These are phyloP conservation scores for Solanum pennellii DNA, from an alignment of 257 asterid species.

Conservation along the genomic window DNA sequence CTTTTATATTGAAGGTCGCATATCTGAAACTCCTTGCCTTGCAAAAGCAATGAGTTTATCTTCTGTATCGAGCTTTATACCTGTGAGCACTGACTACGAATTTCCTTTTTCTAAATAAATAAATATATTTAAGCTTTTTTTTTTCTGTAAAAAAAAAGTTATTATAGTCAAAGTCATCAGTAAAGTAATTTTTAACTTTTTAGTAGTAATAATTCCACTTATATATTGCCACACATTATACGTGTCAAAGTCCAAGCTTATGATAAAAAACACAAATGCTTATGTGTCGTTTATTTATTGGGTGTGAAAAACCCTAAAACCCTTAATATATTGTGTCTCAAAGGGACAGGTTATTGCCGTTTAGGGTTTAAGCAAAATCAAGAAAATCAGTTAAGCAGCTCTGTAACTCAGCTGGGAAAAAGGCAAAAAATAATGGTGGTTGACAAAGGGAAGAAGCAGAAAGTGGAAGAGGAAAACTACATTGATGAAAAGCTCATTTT, in stretches of 20 bases:
- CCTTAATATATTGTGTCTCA: background rate
- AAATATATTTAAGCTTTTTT: no score
- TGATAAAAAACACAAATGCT: background rate
- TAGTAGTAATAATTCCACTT: background rate
- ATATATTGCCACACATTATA: background rate
- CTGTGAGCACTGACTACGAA: no score
- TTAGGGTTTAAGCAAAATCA: background rate
- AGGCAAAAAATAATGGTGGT: slow-evolving; percentile 26
- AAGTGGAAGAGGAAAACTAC: slow-evolving; percentile 36
- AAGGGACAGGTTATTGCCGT: background rate
- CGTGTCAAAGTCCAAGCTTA: background rate
- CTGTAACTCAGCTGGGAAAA: background rate
- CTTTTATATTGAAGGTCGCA: no score
- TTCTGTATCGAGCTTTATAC: no score
- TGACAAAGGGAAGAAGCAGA: slow-evolving; percentile 63
- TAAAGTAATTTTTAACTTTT: background rate
- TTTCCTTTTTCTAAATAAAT: no score
- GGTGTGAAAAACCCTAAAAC: background rate
- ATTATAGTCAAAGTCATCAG: background rate
- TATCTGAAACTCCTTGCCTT: no score
- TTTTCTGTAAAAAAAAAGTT: no score
- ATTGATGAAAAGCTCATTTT: slow-evolving; percentile 37
- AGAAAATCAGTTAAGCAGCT: background rate
- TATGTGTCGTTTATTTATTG: background rate
- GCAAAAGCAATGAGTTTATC: no score